These are phyloP conservation scores for Sisymbrium irio DNA, from an alignment of 345 rosid genomes.

Conservation along the genomic window DNA sequence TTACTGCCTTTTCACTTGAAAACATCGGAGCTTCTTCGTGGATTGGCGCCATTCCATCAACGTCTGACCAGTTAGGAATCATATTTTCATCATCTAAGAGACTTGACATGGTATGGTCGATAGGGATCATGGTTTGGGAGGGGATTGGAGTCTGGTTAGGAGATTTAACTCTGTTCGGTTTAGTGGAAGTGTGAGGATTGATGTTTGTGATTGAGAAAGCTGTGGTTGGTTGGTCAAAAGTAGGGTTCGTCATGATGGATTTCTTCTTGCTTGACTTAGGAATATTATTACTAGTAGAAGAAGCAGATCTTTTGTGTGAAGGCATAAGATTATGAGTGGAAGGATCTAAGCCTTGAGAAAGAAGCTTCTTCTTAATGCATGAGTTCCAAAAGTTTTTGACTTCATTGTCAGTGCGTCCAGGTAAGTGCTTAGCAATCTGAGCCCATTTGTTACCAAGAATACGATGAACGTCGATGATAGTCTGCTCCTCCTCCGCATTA, in stretches of 20 bases:
- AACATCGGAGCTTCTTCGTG: conserved; percentile 28
- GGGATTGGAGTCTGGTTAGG: conserved; percentile 13
- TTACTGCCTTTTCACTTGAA: conserved; percentile 8
- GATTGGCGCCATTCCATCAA: conserved; percentile 21
- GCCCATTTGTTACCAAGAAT: conserved; percentile 60
- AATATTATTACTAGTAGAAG: not conserved
- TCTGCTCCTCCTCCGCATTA: conserved; percentile 51
- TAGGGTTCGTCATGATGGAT: conserved; percentile 24
- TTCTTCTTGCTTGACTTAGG: conserved; percentile 18
- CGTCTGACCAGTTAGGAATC: conserved; percentile 29
- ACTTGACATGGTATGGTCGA: conserved; percentile 22
- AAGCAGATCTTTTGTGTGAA: conserved; percentile 33
- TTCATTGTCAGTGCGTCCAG: conserved; percentile 78
- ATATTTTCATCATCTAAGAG: conserved; percentile 24
- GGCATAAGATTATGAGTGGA: conserved; percentile 49
- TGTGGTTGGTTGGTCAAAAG: conserved; percentile 17
- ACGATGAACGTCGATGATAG: conserved; percentile 57
- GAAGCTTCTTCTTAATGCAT: conserved; percentile 63
- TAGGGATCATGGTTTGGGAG: conserved; percentile 8
- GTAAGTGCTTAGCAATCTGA: conserved; percentile 58
- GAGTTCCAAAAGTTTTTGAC: conserved; percentile 84
- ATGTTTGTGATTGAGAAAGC: conserved; percentile 31
- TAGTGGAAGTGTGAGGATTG: conserved; percentile 20
- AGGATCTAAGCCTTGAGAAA: conserved; percentile 59
- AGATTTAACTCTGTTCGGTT: conserved; percentile 30